A percentile compares a stretch with the other conserved stretches of the same genome.
phyloP scores from a whole-genome alignment of 441 rosid genomes.

The Breynia disticha region DNA sequence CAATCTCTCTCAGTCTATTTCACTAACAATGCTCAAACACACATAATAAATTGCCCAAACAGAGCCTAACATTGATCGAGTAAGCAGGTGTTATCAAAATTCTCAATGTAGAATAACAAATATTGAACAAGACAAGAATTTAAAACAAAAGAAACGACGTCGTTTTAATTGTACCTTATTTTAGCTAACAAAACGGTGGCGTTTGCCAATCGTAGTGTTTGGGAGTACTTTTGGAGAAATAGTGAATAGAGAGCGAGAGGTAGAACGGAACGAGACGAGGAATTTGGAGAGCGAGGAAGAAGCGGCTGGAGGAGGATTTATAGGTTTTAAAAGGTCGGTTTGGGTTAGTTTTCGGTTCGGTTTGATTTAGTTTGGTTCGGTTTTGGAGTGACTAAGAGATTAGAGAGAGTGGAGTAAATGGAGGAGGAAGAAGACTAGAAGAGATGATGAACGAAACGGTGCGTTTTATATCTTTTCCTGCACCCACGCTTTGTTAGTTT shows the following conservation, averaged over 20 bases:
- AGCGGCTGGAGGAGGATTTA: conserved; percentile 13
- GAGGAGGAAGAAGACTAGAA: not conserved
- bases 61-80: conserved; percentile 6
- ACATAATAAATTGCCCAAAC: conserved; percentile 9
- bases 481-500: conserved; percentile 2
- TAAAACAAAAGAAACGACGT: conserved; percentile 2
- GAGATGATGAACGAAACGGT: conserved; percentile 15
- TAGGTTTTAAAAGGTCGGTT: conserved; percentile 19
- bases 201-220: not conserved
- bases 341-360: conserved; percentile 4
- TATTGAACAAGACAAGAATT: not conserved
- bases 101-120: conserved; percentile 1
- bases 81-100: conserved; percentile 19
- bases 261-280: conserved; percentile 1
- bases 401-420: not conserved
- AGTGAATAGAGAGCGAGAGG: conserved; percentile 5
- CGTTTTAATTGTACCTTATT: conserved; percentile 3
- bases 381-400: not conserved
- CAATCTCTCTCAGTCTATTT: conserved; percentile 13
- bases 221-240: not conserved
- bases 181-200: not conserved
- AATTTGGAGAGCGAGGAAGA: conserved; percentile 7
- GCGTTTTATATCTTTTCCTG: conserved; percentile 29
- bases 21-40: conserved; percentile 8
- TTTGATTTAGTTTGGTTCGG: not conserved